Evolutionary conservation across 192 early-diverging fungal genomes (phyloP).

Genomic region (Entomortierella chlamydospora): DNA sequence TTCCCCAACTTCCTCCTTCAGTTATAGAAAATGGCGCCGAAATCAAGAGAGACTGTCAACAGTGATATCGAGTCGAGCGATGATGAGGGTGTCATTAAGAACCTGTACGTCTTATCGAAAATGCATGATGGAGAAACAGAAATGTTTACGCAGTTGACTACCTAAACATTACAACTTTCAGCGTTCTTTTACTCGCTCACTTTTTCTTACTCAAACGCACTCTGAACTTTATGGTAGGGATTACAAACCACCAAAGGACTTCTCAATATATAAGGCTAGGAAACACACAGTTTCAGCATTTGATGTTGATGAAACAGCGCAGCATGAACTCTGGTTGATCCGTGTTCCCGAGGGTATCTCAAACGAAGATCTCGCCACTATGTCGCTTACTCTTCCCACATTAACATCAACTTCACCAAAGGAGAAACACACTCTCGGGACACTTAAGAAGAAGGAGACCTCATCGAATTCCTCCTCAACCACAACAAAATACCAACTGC

Average conservation of each 20-base stretch:
- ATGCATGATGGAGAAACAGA: too few relatives aligned
- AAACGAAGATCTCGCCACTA: conserved; percentile 46
- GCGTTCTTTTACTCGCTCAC: too few relatives aligned
- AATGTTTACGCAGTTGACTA: too few relatives aligned
- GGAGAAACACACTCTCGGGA: conserved; percentile 4
- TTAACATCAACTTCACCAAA: conserved; percentile 13
- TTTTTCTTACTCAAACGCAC: not conserved
- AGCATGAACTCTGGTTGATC: conserved; percentile 51
- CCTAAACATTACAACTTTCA: not conserved
- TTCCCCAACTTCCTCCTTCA: too few relatives aligned
- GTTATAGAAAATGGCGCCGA: conserved; percentile 21
- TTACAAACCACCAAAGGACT: conserved; percentile 46
- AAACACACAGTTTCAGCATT: conserved; percentile 27
- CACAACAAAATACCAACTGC: conserved; percentile 41
- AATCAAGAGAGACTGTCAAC: conserved; percentile 33
- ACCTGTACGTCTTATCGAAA: conserved; percentile 20
- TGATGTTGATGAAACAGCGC: conserved; percentile 28
- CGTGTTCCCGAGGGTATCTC: conserved; percentile 44
- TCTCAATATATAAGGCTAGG: conserved; percentile 33
- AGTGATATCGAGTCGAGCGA: conserved; percentile 46
- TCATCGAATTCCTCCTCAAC: conserved; percentile 16
- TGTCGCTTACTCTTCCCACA: conserved; percentile 28
- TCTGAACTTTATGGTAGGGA: conserved; percentile 21
- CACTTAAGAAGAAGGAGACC: conserved; percentile 48
- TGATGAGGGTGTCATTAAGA: conserved; percentile 48